These are phyloP conservation scores for Debaryomyces robertsiae DNA, from an alignment of 1,139 yeast species.

Conservation along the genomic window DNA sequence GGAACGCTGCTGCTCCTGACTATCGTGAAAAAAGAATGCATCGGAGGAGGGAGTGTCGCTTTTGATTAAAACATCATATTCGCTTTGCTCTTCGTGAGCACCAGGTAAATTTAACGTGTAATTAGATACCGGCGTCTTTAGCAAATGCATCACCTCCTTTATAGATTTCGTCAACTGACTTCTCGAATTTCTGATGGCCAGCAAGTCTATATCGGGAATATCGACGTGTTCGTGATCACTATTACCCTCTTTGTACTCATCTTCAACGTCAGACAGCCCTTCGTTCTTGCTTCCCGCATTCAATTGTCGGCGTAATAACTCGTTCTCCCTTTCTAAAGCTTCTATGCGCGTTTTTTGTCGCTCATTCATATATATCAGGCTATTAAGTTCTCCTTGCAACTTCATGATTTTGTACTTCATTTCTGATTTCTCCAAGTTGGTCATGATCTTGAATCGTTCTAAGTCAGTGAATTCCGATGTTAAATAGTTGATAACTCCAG, in stretches of 20 bases:
- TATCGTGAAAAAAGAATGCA: slow-evolving; percentile 17
- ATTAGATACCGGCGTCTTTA: slow-evolving; percentile 38
- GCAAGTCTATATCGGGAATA: slow-evolving; percentile 46
- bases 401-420: slow-evolving; percentile 57
- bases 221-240: slow-evolving; percentile 3
- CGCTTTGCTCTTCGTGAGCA: slow-evolving; percentile 14
- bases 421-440: slow-evolving; percentile 58
- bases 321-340: slow-evolving; percentile 30
- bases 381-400: slow-evolving; percentile 56
- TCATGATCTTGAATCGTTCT: slow-evolving; percentile 58
- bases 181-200: slow-evolving; percentile 40
- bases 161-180: slow-evolving; percentile 43
- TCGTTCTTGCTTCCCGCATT: slow-evolving; percentile 7
- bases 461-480: slow-evolving; percentile 62
- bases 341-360: slow-evolving; percentile 37
- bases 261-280: slow-evolving; percentile 5
- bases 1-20: neutral
- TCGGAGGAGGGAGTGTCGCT: slow-evolving; percentile 18
- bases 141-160: slow-evolving; percentile 44
- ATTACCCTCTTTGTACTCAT: slow-evolving; percentile 3
- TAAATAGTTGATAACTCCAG: slow-evolving; percentile 65
- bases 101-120: slow-evolving; percentile 25
- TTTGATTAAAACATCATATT: slow-evolving; percentile 23
- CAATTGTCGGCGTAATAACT: slow-evolving; percentile 13
- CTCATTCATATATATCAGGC: slow-evolving; percentile 40